phyloP scores from a whole-genome alignment of 306 rosid genomes.

The Lupinus albus region DNA sequence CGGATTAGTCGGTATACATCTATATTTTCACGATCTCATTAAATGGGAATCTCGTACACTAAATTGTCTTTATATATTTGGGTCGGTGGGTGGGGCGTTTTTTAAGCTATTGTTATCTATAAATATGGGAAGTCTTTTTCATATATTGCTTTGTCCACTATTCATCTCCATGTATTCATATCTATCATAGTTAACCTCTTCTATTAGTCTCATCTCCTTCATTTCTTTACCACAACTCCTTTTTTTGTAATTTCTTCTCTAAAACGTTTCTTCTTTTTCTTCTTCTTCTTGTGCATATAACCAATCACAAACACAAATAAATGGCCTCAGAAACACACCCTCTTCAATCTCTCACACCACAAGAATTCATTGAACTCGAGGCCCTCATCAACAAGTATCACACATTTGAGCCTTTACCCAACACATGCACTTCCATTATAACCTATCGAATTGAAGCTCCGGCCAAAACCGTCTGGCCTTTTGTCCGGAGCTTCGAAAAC shows the following conservation, averaged over 20 bases:
- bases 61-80: too few relatives aligned
- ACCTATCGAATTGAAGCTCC: conserved; percentile 77
- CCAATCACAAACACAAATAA: neutral
- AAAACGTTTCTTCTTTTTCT: neutral
- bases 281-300: conserved; percentile 5
- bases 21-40: too few relatives aligned
- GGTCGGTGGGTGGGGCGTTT: too few relatives aligned
- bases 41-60: too few relatives aligned
- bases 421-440: conserved; percentile 72
- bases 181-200: too few relatives aligned
- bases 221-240: neutral
- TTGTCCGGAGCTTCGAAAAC: conserved; percentile 67
- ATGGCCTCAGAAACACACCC: conserved; percentile 45
- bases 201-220: conserved; percentile 6
- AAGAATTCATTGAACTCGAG: conserved; percentile 55
- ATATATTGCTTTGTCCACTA: neutral
- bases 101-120: neutral
- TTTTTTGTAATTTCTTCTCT: neutral
- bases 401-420: conserved; percentile 47
- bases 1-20: too few relatives aligned
- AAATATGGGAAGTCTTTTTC: neutral
- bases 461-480: conserved; percentile 55
- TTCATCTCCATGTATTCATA: too few relatives aligned
- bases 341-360: conserved; percentile 59
- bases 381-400: conserved; percentile 63